Evolutionary conservation across 352 stramenopile species (phyloP).

Genomic region (Pythium scleroteichum): DNA sequence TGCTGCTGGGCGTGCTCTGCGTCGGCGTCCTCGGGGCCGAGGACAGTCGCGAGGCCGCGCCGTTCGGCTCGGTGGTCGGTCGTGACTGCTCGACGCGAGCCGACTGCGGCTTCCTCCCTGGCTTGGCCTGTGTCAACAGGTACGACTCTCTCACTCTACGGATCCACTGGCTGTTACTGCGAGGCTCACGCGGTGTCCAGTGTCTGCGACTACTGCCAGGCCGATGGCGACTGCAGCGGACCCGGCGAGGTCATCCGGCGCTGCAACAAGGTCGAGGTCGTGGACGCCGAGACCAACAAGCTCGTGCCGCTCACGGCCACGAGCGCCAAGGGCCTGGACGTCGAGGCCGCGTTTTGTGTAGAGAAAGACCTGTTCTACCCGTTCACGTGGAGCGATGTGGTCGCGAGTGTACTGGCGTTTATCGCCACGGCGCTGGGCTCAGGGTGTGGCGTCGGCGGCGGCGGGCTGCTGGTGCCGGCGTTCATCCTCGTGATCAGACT

Average conservation of each 20-base stretch:
- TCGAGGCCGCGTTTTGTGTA: slow-evolving; percentile 62
- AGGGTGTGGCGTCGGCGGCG: slow-evolving; percentile 91
- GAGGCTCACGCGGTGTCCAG: slow-evolving; percentile 25
- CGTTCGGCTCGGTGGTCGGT: slow-evolving; percentile 43
- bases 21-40: neutral
- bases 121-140: slow-evolving; percentile 65
- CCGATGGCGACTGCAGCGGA: slow-evolving; percentile 59
- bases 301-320: slow-evolving; percentile 35
- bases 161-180: too few relatives aligned
- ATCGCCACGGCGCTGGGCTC: slow-evolving; percentile 89
- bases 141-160: slow-evolving; percentile 26
- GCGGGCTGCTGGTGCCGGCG: slow-evolving; percentile 96
- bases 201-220: slow-evolving; percentile 67
- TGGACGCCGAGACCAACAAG: slow-evolving; percentile 37
- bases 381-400: slow-evolving; percentile 67
- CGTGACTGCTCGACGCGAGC: slow-evolving; percentile 43
- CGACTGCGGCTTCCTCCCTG: slow-evolving; percentile 79
- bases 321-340: slow-evolving; percentile 34
- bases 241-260: slow-evolving; percentile 53
- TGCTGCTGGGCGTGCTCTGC: slow-evolving; percentile 1
- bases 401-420: slow-evolving; percentile 72
- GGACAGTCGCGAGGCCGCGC: slow-evolving; percentile 2
- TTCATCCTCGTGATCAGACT: slow-evolving; percentile 96
- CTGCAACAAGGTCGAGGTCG: slow-evolving; percentile 48
- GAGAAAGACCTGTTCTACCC: slow-evolving; percentile 83